Conservation (phyloP, 345 rosid genomes). For the Populus simonii region DNA sequence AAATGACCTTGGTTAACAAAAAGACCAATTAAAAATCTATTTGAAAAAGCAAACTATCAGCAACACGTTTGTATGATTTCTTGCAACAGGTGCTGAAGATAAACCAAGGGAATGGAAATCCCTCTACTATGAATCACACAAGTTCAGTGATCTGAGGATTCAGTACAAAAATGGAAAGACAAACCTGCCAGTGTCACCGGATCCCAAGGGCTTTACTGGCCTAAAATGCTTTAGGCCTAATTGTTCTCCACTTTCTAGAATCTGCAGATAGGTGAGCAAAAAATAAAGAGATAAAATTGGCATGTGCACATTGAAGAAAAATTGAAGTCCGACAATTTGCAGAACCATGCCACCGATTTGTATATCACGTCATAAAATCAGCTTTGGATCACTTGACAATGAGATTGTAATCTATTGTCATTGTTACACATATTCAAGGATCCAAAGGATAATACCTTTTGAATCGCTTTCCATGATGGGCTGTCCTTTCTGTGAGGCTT, state of each 20-base stretch:
- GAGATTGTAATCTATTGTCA: background rate
- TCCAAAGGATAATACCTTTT: conserved; percentile 45
- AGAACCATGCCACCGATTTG: background rate
- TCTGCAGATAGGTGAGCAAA: conserved; percentile 28
- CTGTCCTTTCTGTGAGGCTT: conserved; percentile 89
- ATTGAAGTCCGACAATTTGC: no score
- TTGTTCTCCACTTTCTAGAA: conserved; percentile 60
- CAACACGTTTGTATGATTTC: background rate
- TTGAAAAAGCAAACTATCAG: background rate
- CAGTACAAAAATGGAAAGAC: background rate
- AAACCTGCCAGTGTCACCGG: conserved; percentile 98
- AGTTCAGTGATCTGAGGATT: no score
- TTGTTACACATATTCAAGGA: background rate
- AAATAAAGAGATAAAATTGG: background rate
- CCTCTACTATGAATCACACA: background rate
- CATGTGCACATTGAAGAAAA: background rate
- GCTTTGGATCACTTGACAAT: background rate
- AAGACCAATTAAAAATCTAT: background rate
- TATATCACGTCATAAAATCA: background rate
- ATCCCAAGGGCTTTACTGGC: conserved; percentile 87
- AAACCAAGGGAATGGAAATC: no score
- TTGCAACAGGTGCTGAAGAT: background rate
- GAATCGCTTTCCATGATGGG: conserved; percentile 71
- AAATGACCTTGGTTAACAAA: background rate
- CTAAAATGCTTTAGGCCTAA: conserved; percentile 75